Evolutionary conservation across 2,329 filamentous ascomycete species (phyloP), one percentile per base, ranked within the genome.

Genomic region (Neurospora sp.): DNA sequence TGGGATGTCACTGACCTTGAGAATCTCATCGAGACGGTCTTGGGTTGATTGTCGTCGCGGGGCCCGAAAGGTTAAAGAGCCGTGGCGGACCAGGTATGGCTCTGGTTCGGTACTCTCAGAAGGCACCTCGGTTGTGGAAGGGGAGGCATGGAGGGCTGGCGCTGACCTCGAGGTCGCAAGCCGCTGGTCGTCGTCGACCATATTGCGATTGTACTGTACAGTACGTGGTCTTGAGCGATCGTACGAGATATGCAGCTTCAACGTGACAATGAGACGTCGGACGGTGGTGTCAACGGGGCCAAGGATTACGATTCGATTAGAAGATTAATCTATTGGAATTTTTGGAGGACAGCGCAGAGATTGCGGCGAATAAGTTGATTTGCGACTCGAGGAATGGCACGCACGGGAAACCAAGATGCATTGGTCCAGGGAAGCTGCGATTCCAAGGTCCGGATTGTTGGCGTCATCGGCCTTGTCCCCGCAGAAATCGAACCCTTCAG

Each of bases 21-120:
- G 74, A 65, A 80, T 80, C 11, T 74, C 74, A 68, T 77, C 73
- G 62, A 80, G 74, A 11, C 78, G 76, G 37, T 78, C 77, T 68
- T 77, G 75, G 6, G 77, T 76, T 12, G 77, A 77, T 72, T 67
- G 74, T 41, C 76, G 73, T 36, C 75, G 69, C n/a, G 67, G 62
- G 19, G 71, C 69, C 57, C 69, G 69, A 23, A 70, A 67, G n/a
- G 68, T 69, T 46, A 67, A 6, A 28, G 46, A 69, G 17, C 66
- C 40, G 38, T 43, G 68, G 36, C 39, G 67, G 37, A 37, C 41
- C 8, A 39, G 68, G 37, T 38, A 67, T 62, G 38, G n/a, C 36
- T 43, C 28, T 28, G 68, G 28, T 62, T 41, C 39, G 12, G 12
- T 62, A 36, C 23, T 36, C 52, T 28, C 52, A 17, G 28, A 62